Evolutionary conservation across 345 rosid genomes (phyloP).

Genomic region (Citrus sinensis): DNA sequence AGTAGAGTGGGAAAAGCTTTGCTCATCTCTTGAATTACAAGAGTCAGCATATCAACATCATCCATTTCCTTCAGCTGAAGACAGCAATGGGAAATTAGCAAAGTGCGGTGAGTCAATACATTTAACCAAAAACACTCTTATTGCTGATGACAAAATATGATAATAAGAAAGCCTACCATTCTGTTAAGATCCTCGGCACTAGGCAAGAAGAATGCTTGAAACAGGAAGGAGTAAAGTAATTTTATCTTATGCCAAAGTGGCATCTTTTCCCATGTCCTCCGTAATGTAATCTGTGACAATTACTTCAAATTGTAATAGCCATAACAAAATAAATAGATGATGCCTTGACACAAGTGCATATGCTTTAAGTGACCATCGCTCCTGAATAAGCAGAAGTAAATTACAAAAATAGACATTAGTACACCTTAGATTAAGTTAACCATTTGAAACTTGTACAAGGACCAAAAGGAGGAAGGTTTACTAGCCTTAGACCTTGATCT

Average conservation of each 20-base stretch:
- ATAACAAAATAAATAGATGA: background rate
- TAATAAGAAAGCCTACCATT: constrained; percentile 49
- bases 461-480: background rate
- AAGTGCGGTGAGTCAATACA: background rate
- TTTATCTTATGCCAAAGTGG: constrained; percentile 86
- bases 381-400: background rate
- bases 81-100: constrained; percentile 12
- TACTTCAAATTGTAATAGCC: constrained; percentile 10
- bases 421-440: background rate
- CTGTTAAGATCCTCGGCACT: constrained; percentile 69
- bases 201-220: constrained; percentile 83
- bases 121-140: background rate
- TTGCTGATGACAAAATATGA: constrained; percentile 1
- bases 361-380: background rate
- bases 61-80: constrained; percentile 89
- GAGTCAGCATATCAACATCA: constrained; percentile 89
- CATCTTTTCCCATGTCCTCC: constrained; percentile 86
- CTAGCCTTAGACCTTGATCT: background rate
- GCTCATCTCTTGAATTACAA: constrained; percentile 98
- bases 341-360: background rate
- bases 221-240: constrained; percentile 55
- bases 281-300: constrained; percentile 61
- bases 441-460: background rate
- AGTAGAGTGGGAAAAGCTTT: constrained; percentile 89
- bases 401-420: background rate